A percentile compares a stretch with the other conserved stretches of the same genome.
phyloP scores from a whole-genome alignment of 352 stramenopile species.

The Phytophthora cryptogea region DNA sequence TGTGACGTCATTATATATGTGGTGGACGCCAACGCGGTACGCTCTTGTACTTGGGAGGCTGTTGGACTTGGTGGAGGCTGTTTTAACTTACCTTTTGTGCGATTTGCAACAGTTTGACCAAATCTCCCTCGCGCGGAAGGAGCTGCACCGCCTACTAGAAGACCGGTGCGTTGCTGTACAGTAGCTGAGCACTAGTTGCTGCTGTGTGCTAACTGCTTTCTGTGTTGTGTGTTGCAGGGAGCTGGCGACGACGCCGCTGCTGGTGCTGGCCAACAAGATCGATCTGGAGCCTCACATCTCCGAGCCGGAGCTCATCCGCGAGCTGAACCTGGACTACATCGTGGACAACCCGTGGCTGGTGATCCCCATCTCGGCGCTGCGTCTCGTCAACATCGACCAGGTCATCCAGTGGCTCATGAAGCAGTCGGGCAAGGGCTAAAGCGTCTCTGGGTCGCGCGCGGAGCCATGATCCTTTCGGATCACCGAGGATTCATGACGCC shows the following conservation, averaged over 20 bases:
- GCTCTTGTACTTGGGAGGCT: constrained; percentile 11
- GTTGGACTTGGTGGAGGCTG: neutral
- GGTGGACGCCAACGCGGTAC: constrained; percentile 95
- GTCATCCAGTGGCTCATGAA: constrained; percentile 97
- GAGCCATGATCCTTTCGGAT: constrained; percentile 6
- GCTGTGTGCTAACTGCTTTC: constrained; percentile 8
- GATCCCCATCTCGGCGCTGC: constrained; percentile 97
- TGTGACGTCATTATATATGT: constrained; percentile 99
- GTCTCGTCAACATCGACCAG: constrained; percentile 97
- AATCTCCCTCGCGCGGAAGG: constrained; percentile 94
- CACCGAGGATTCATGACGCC: constrained; percentile 5
- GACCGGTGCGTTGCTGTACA: constrained; percentile 81
- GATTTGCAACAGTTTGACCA: constrained; percentile 83
- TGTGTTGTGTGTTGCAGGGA: constrained; percentile 49
- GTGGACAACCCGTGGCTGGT: constrained; percentile 99
- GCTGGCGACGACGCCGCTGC: constrained; percentile 91
- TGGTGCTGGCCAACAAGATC: constrained; percentile 99
- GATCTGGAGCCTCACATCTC: constrained; percentile 95
- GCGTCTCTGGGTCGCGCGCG: constrained; percentile 8
- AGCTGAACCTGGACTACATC: constrained; percentile 99
- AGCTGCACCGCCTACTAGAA: constrained; percentile 93
- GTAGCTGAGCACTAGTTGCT: neutral
- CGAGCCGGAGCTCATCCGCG: constrained; percentile 90
- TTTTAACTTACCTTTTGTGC: constrained; percentile 1
- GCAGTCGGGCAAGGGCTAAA: constrained; percentile 91